A percentile compares a stretch with the other conserved stretches of the same genome.
Evolutionary conservation across 441 rosid genomes (phyloP).

Genomic region (Eugenia klotzschiana): DNA sequence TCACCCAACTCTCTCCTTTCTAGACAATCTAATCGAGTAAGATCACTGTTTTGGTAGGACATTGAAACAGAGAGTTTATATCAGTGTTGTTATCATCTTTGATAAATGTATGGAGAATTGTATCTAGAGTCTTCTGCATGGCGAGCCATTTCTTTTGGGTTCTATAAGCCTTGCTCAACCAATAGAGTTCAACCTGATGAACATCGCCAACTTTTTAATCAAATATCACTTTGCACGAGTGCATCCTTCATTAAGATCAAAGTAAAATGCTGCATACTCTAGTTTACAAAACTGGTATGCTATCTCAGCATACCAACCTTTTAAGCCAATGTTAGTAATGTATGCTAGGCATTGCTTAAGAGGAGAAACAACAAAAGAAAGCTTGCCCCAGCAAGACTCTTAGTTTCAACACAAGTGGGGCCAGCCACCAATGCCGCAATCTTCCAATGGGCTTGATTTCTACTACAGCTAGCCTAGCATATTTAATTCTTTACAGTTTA

Average conservation of each 20-base stretch:
- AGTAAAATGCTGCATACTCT: neutral
- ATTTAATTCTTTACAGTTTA: neutral
- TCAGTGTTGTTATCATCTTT: neutral
- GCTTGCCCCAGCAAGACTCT: neutral
- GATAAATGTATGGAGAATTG: neutral
- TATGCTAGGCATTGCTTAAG: neutral
- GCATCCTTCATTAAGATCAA: neutral
- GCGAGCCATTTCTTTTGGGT: neutral
- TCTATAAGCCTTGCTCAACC: neutral
- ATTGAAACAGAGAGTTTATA: neutral
- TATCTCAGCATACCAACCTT: neutral
- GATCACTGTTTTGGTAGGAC: neutral
- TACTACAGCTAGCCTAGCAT: neutral
- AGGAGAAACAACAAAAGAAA: neutral
- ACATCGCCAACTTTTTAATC: neutral
- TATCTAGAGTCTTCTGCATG: neutral
- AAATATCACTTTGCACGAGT: neutral
- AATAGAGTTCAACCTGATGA: neutral
- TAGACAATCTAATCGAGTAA: neutral
- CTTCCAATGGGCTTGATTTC: neutral
- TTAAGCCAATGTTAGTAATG: neutral
- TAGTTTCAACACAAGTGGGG: neutral
- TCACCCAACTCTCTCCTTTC: neutral
- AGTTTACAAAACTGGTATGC: neutral
- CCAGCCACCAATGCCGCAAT: neutral